Conservation (phyloP, 2,329 filamentous ascomycete species). For the Penicillium palitans region DNA sequence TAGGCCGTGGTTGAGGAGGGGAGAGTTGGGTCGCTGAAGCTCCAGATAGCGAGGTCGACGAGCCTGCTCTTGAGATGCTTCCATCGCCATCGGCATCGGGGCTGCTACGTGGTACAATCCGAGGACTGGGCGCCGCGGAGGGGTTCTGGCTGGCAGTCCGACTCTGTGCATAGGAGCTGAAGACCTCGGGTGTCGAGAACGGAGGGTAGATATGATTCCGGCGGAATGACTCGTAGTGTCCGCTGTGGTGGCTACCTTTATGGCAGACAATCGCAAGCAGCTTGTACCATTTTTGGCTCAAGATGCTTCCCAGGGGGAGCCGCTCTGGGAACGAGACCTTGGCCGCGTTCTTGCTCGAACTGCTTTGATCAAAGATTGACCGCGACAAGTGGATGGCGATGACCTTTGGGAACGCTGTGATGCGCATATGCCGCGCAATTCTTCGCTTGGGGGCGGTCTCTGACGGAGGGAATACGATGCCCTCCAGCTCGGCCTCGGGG, state of each 20-base stretch:
- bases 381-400: constrained; percentile 89
- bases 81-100: constrained; percentile 32
- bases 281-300: constrained; percentile 77
- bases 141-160: constrained; percentile 54
- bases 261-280: constrained; percentile 87
- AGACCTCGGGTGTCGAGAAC: constrained; percentile 78
- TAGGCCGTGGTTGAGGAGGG: constrained; percentile 26
- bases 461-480: constrained; percentile 71
- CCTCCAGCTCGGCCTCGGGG: constrained; percentile 73
- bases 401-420: constrained; percentile 84
- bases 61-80: constrained; percentile 35
- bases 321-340: constrained; percentile 90
- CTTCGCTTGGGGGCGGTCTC: constrained; percentile 74
- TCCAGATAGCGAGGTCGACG: constrained; percentile 38
- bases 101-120: constrained; percentile 41
- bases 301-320: constrained; percentile 76
- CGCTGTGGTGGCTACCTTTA: constrained; percentile 92
- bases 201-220: constrained; percentile 77
- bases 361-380: constrained; percentile 80
- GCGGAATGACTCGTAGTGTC: constrained; percentile 95
- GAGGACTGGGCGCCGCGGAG: constrained; percentile 52
- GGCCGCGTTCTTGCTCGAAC: constrained; percentile 88
- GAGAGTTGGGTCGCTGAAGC: constrained; percentile 19
- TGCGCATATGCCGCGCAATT: constrained; percentile 84
- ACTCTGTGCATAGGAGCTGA: constrained; percentile 72